phyloP scores from a whole-genome alignment of 345 rosid genomes.

The Boechera retrofracta region DNA sequence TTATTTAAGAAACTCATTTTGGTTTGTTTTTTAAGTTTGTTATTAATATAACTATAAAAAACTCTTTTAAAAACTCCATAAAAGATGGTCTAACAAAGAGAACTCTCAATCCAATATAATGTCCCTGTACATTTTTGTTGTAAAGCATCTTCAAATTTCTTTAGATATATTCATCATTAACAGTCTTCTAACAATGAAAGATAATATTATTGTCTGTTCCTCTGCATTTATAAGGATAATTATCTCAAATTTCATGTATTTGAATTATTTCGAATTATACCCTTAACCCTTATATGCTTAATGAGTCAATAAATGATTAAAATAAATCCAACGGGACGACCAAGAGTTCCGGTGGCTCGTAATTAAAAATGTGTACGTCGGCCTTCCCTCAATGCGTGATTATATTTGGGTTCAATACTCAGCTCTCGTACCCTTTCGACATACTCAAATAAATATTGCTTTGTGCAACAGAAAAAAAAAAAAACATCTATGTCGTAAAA shows the following conservation, averaged over 20 bases:
- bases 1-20: too few relatives aligned
- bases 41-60: too few relatives aligned
- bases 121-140: not conserved
- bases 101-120: not conserved
- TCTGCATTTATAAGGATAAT: not conserved
- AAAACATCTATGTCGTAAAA: too few relatives aligned
- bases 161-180: not conserved
- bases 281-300: too few relatives aligned
- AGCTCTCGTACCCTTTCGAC: not conserved
- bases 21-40: too few relatives aligned
- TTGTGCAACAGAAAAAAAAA: too few relatives aligned
- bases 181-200: not conserved
- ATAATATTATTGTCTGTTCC: not conserved
- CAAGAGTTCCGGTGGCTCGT: not conserved
- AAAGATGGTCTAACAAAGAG: not conserved
- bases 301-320: not conserved
- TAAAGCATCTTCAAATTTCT: slow-evolving; percentile 4
- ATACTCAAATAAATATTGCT: not conserved
- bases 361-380: not conserved
- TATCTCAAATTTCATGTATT: not conserved
- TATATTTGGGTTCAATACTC: not conserved
- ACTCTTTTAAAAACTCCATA: too few relatives aligned
- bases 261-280: too few relatives aligned
- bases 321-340: slow-evolving; percentile 18
- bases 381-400: too few relatives aligned